Base-by-base conservation (phyloP, 2,329 filamentous ascomycete species). In the Cladophialophora chaetospira region DNA sequence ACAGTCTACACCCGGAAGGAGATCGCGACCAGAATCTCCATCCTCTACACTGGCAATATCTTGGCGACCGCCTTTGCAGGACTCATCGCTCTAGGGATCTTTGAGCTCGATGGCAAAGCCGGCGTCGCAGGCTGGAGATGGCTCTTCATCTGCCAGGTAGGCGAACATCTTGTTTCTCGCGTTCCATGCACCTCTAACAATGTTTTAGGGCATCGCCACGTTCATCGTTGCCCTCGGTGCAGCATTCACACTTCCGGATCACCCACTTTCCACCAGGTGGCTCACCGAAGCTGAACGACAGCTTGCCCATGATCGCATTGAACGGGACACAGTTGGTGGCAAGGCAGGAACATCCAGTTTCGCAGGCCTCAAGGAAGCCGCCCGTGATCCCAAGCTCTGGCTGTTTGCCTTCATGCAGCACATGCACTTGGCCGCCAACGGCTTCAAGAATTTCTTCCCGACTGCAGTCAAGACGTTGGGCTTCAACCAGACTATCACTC, bases 61-160 rank as follows among this genome's bases (percentile, higher is more conserved):
- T 78, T 85, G 62, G 82, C 82, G 43, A 82, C 82, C 49, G 81
- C 82, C 51, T 85, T 85, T 65, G 82, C 81, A 0, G 80, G 81
- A 0, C 75, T 86, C 2, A 77, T 86, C 43, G 82, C 77, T 3
- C 80, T 82, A 0, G 83, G 81, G 13, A 80, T 85, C 4, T 69
- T 84, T 57, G 81, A 48, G 85, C 66, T 69, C 17, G 76, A 76
- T 48, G 74, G 75, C 1, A 60, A 73, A 1, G 59, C 70, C 23
- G 75, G 75, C 3, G 69, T 71, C 60, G 58, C 65, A 4, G 77
- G 76, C 1, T 79, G 77, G 76, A 74, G 73, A 82, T 44, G 42
- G 42, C 35, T 84, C 81, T 44, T 28, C 36, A 40, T 40, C 36
- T 19, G 17, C 36, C 36, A 40, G 36, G 36, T 40, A 40, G 36